Evolutionary conservation across 2,329 filamentous ascomycete species (phyloP).

Genomic region (Acrodontium crateriforme): DNA sequence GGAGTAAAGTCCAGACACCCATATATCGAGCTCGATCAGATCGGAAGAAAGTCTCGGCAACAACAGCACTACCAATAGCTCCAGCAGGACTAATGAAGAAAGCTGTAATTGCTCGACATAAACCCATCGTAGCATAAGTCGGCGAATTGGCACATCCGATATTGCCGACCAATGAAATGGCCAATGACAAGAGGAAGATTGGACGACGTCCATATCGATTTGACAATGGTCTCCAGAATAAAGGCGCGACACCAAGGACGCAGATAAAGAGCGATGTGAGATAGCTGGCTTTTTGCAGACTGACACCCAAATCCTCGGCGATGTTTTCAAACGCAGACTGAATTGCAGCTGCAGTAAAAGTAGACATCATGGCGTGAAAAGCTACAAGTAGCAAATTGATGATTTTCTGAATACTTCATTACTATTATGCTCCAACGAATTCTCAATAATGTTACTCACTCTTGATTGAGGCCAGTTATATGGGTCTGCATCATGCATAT

Average conservation of each 20-base stretch:
- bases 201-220: conserved; percentile 41
- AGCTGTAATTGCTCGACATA: conserved; percentile 38
- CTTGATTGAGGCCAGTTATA: conserved; percentile 44
- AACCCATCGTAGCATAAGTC: conserved; percentile 36
- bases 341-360: conserved; percentile 41
- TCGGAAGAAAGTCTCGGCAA: conserved; percentile 45
- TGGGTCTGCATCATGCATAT: conserved; percentile 37
- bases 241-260: conserved; percentile 38
- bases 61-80: conserved; percentile 43
- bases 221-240: conserved; percentile 44
- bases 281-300: conserved; percentile 38
- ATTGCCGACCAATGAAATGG: conserved; percentile 36
- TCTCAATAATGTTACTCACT: conserved; percentile 27
- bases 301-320: conserved; percentile 35
- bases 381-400: conserved; percentile 39
- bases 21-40: conserved; percentile 41
- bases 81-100: conserved; percentile 44
- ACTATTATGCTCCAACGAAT: too few relatives aligned
- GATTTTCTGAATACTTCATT: too few relatives aligned
- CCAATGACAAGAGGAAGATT: conserved; percentile 38
- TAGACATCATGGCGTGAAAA: conserved; percentile 38
- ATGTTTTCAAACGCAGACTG: conserved; percentile 42
- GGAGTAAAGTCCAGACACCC: conserved; percentile 43
- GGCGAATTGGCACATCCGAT: conserved; percentile 39
- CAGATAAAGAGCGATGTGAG: conserved; percentile 43